These are phyloP conservation scores for Endothia cerciana DNA, from an alignment of 2,329 filamentous ascomycete species.

Conservation along the genomic window DNA sequence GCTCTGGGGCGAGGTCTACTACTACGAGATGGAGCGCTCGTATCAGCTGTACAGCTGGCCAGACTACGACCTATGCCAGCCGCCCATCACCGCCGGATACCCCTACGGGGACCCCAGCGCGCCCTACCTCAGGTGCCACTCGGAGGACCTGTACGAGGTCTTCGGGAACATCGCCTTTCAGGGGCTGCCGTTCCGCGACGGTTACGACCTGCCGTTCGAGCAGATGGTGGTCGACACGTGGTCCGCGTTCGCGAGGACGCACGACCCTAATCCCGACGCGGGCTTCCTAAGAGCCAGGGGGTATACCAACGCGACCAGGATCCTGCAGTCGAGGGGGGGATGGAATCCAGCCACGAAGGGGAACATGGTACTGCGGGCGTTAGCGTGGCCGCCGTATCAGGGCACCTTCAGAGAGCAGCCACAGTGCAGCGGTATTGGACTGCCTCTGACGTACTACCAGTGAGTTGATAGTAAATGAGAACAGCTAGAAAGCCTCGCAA, in stretches of 20 bases:
- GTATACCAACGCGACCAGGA: constrained; percentile 39
- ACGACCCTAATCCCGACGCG: constrained; percentile 54
- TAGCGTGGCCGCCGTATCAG: constrained; percentile 46
- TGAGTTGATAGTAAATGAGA: constrained; percentile 1
- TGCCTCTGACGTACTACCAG: constrained; percentile 49
- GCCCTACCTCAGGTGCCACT: constrained; percentile 59
- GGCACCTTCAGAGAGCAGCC: constrained; percentile 51
- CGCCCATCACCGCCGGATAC: constrained; percentile 39
- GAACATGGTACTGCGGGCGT: constrained; percentile 49
- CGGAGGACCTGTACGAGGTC: constrained; percentile 57
- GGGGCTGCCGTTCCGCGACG: constrained; percentile 50
- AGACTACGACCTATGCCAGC: constrained; percentile 53
- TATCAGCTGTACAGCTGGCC: constrained; percentile 59
- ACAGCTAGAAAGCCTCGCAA: background rate
- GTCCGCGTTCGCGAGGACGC: constrained; percentile 52
- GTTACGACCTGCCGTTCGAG: constrained; percentile 42
- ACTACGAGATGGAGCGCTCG: constrained; percentile 63
- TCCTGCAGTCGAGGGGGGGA: constrained; percentile 36
- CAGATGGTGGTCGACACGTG: constrained; percentile 52
- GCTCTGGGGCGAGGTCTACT: constrained; percentile 55
- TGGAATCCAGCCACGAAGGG: constrained; percentile 43
- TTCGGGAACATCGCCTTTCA: constrained; percentile 54
- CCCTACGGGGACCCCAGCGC: constrained; percentile 47
- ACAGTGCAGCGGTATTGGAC: constrained; percentile 53
- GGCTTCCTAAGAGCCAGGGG: constrained; percentile 49